phyloP scores from a whole-genome alignment of 331 rosid genomes.

The Quercus tomentella region DNA sequence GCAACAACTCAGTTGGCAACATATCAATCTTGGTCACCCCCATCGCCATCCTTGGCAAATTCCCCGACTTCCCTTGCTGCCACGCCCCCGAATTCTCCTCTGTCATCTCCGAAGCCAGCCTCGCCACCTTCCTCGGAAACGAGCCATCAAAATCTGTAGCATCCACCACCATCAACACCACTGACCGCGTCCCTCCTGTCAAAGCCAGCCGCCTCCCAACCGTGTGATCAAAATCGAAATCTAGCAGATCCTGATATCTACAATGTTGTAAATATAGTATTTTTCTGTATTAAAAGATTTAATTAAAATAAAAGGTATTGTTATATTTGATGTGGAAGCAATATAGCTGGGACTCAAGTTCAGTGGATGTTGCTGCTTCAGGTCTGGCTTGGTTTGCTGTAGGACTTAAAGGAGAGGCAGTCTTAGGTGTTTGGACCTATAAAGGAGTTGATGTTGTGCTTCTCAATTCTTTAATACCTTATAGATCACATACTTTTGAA shows the following conservation, averaged over 20 bases:
- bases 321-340: too few species aligned
- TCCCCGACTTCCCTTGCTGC: constrained; percentile 81
- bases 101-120: constrained; percentile 52
- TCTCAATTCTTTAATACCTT: too few species aligned
- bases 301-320: too few species aligned
- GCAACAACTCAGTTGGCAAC: constrained; percentile 66
- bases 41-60: constrained; percentile 81
- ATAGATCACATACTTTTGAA: too few species aligned
- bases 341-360: too few species aligned
- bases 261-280: too few species aligned
- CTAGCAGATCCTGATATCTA: background rate
- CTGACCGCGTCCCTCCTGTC: constrained; percentile 51
- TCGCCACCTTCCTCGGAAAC: constrained; percentile 72
- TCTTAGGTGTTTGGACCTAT: too few species aligned
- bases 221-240: constrained; percentile 77
- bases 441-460: too few species aligned
- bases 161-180: constrained; percentile 84
- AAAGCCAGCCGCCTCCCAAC: constrained; percentile 71
- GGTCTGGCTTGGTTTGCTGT: too few species aligned
- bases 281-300: too few species aligned
- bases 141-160: constrained; percentile 87
- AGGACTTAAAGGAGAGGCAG: too few species aligned
- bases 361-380: too few species aligned
- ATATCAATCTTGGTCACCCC: constrained; percentile 79
- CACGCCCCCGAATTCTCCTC: constrained; percentile 61